Base-by-base conservation (phyloP, 2,329 filamentous ascomycete genomes). In the Cordyceps cateniannulata region DNA sequence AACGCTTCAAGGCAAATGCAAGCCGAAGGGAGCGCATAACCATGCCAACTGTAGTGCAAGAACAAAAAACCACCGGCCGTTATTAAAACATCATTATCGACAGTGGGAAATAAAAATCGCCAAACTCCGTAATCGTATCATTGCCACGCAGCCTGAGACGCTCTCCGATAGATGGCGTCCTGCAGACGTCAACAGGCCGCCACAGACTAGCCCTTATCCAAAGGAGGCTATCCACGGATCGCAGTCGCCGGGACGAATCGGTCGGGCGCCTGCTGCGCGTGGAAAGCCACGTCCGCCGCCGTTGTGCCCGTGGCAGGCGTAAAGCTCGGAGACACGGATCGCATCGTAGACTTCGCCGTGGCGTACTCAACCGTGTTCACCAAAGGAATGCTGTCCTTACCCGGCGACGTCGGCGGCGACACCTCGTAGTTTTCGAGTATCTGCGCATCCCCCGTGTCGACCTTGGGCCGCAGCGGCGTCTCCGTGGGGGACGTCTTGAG, bases 181-280 rank as follows among this genome's bases (percentile, higher is more conserved):
- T n/a, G 5, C 38, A 42, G 32, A 29, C 35, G 38, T n/a, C 38
- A 35, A 35, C 38, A n/a, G 38, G 4, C 18, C 38, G 42, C 9
- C 3, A 45, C 14, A n/a, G 38, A 44, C 32, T 24, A n/a, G 35
- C 22, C 20, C 14, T 40, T 40, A 5, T 47, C 44, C 12, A 47
- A 14, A 24, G 24, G 32, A 18, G 27, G 14, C 24, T 29, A 77
- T 58, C 76, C 73, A 60, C 72, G 71, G 61, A 77, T 85, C 47
- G 81, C 80, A 69, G 80, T 78, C 49, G 79, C 73, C 59, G 78
- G 67, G 71, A 82, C 77, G 69, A 78, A 62, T 81, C 77, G 42
- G 70, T 63, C 54, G 66, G 59, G 72, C 65, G 76, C 65, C 62
- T 74, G 74, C 64, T 78, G 75, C 60, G 69, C 66, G 63, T 75